Evolutionary conservation across 2,329 filamentous ascomycete species (phyloP), one percentile per base, ranked within the genome.

Genomic region (Colletotrichum spinosum): DNA sequence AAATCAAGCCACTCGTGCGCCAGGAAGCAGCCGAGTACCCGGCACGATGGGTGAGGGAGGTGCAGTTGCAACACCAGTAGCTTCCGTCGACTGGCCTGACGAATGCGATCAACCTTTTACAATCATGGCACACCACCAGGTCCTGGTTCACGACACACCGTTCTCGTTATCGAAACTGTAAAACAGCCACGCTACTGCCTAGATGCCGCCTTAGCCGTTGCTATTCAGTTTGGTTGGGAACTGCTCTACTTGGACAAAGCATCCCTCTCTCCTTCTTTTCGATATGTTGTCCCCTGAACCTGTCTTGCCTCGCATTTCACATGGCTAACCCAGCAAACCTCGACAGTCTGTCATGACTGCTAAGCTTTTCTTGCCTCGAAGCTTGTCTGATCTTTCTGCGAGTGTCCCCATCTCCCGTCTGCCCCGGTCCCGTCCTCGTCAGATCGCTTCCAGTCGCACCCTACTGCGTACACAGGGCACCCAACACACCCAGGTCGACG

Each of bases 361-460:
- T 63, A 66, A 66, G 63, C 63, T 66, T 66, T 66, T 44, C 48
- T 62, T 63, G 58, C 58, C 52, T 57, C 63, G 58, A 66, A 63
- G 63, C 63, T 66, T 66, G 63, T 66, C 63, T 66, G 63, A 56
- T 57, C 46, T 53, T 49, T 44, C 63, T 53, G 59, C 58, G 39
- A 52, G n/a, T 44, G 46, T 15, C 17, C 46, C 63, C 52, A 45
- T 25, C 46, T 62, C 48, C 41, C 33, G 52, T 15, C 15, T 65
- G 39, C 38, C 52, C 51, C 58, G 45, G 56, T 55, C 44, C 35
- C 38, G 39, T 45, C 42, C 37, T 50, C 37, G 55, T 56, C 56
- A 25, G 42, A 39, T 54, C 37, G 48, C 37, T 17, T 13, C 45
- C n/a, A 33, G n/a, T 37, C 35, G 42, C 25, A 25, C 25, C 25